Evolutionary conservation across 1,139 yeast genomes (phyloP).

Genomic region (Kluyveromyces sp.): DNA sequence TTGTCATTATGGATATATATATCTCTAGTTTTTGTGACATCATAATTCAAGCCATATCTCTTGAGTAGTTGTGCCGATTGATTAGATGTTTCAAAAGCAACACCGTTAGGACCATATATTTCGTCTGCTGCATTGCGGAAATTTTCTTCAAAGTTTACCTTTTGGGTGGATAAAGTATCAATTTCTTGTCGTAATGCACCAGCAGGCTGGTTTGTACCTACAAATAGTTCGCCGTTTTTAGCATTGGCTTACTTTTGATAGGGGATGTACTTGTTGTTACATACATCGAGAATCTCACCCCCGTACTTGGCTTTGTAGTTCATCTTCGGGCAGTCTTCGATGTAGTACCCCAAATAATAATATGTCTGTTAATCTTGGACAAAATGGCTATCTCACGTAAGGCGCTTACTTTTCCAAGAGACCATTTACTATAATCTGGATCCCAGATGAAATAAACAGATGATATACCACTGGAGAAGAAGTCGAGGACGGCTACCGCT

Average conservation of each 20-base stretch:
- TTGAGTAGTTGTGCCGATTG: conserved; percentile 23
- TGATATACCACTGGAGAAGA: conserved; percentile 69
- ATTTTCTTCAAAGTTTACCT: conserved; percentile 4
- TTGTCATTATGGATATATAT: conserved; percentile 6
- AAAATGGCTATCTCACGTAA: conserved; percentile 56
- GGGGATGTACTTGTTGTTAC: conserved; percentile 38
- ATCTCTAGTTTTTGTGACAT: conserved; percentile 18
- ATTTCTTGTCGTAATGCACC: conserved; percentile 1
- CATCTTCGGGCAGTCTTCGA: conserved; percentile 78
- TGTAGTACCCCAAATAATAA: conserved; percentile 71
- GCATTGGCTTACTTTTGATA: conserved; percentile 32
- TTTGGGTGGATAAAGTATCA: conserved; percentile 13
- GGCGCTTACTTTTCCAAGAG: conserved; percentile 74
- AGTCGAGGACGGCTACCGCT: conserved; percentile 72
- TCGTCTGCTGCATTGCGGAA: conserved; percentile 32
- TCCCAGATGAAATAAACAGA: conserved; percentile 89
- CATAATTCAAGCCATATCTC: conserved; percentile 17
- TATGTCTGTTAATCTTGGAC: conserved; percentile 33
- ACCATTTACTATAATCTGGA: conserved; percentile 63
- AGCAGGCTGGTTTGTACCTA: conserved; percentile 12
- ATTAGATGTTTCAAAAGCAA: conserved; percentile 28
- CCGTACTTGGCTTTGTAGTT: conserved; percentile 72
- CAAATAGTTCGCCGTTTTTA: conserved; percentile 41
- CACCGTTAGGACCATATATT: conserved; percentile 31
- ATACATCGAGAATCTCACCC: conserved; percentile 57